A percentile compares a stretch with the other conserved stretches of the same genome.
Conservation (phyloP, 108 stramenopile species). For the Conticribra guillardii region DNA sequence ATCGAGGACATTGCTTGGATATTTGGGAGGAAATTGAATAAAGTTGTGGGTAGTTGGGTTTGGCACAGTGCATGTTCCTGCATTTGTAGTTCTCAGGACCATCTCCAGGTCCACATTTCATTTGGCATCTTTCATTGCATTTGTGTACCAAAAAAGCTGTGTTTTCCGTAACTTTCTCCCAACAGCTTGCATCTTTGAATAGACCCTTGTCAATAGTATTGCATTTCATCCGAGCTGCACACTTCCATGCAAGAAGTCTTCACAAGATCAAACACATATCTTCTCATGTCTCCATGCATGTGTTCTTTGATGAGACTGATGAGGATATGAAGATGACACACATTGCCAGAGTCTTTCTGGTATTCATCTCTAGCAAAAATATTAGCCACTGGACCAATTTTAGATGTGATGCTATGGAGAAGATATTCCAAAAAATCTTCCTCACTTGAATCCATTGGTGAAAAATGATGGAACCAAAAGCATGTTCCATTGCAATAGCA, state of each 20-base stretch:
- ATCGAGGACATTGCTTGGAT: conserved; percentile 5
- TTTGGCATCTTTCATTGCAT: conserved; percentile 16
- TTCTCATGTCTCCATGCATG: conserved; percentile 6
- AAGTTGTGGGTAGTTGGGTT: conserved; percentile 5
- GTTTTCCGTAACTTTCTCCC: background rate
- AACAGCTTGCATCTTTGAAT: conserved; percentile 5
- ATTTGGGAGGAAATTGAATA: background rate
- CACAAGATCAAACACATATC: background rate
- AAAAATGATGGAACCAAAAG: conserved; percentile 7
- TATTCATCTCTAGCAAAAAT: conserved; percentile 30
- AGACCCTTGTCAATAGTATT: conserved; percentile 5
- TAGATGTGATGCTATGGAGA: background rate
- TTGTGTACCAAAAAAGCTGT: conserved; percentile 8
- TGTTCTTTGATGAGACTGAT: conserved; percentile 1
- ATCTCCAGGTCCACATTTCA: background rate
- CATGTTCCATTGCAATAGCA: conserved; percentile 8
- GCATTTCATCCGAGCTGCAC: background rate
- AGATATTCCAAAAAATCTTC: conserved; percentile 9
- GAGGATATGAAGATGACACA: conserved; percentile 27
- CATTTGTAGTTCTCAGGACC: too few species aligned
- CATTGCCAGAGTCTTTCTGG: conserved; percentile 20
- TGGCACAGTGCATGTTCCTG: too few species aligned
- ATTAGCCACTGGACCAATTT: background rate
- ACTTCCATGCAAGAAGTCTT: background rate
- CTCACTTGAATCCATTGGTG: conserved; percentile 18